Evolutionary conservation across 2,329 filamentous ascomycete species (phyloP).

Genomic region (Alternaria solani): DNA sequence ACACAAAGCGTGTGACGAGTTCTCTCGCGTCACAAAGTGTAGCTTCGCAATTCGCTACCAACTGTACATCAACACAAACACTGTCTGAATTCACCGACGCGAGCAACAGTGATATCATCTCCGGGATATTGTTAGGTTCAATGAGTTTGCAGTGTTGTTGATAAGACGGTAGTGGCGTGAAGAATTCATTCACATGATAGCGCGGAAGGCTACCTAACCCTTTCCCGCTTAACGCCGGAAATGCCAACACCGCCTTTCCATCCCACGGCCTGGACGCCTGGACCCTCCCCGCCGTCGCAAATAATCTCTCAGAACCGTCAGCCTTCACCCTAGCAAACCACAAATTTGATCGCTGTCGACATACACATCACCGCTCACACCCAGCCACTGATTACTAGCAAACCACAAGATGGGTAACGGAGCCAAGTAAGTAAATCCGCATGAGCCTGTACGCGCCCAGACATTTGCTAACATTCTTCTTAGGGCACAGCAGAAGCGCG

Average conservation of each 20-base stretch:
- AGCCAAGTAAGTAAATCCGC: slow-evolving; percentile 41
- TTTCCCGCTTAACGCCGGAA: slow-evolving; percentile 17
- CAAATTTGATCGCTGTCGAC: slow-evolving; percentile 17
- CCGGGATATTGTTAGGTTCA: background rate
- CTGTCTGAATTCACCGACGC: background rate
- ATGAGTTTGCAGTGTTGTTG: background rate
- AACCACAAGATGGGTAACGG: slow-evolving; percentile 48
- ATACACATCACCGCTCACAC: slow-evolving; percentile 15
- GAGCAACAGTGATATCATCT: background rate
- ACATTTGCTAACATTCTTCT: slow-evolving; percentile 27
- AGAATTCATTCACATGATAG: slow-evolving; percentile 20
- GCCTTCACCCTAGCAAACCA: slow-evolving; percentile 17
- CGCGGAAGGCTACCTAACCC: slow-evolving; percentile 27
- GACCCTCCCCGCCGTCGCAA: slow-evolving; percentile 31
- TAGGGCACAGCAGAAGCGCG: slow-evolving; percentile 51
- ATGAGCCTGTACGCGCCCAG: background rate
- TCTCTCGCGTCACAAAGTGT: background rate
- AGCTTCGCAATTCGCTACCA: background rate
- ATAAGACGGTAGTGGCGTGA: background rate
- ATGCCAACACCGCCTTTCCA: slow-evolving; percentile 17
- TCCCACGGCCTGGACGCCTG: slow-evolving; percentile 32
- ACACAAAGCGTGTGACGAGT: background rate
- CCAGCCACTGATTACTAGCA: slow-evolving; percentile 27
- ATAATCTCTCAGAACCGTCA: slow-evolving; percentile 34
- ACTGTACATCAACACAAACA: background rate